Base-by-base conservation (phyloP, 2,329 filamentous ascomycete species). In the Ophiocordyceps camponoti-rufipedis region DNA sequence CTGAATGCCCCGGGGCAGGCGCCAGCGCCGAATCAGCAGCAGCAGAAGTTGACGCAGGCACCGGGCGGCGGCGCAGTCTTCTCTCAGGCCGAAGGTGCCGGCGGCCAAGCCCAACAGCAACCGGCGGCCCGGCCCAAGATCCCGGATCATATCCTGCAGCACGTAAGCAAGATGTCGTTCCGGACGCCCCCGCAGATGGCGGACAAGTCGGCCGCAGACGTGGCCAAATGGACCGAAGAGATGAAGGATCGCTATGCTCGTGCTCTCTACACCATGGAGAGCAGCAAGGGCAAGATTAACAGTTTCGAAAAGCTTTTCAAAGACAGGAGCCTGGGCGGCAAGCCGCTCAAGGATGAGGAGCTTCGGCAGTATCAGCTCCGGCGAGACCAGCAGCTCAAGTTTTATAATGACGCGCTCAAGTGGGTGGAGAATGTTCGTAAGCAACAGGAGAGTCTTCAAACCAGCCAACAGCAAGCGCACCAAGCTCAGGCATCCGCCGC, bases 181-280 rank as follows among this genome's bases (percentile, higher is more conserved):
- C 58, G 62, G 13, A 57, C 67, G 1, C 69, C 69, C 1, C 52
- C 62, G 1, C 56, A 61, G n/a, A 45, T 72, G 0, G 54, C 58
- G 0, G 64, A 68, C 14, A 69, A 67, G 48, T 53, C 58, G 14
- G 59, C 63, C 3, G 59, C 62, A 0, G 64, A 70, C n/a, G 60
- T 64, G 5, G 61, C 62, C 2, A 70, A 71, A 49, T 75, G 69
- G 69, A 54, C 68, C 2, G 60, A 66, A 8, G 67, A 72, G 1
- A 59, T 66, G 31, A 72, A 67, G 51, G 57, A 62, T 0, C 64
- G 63, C 45, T 74, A 75, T 47, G 59, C 62, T 0, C 60, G 67
- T 38, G 71, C 68, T 0, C 55, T 77, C 6, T 58, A 67, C 50
- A 62, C 65, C 2, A 74, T 76, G 62, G 72, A 75, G 35, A 59